A percentile compares a stretch with the other conserved stretches of the same genome.
Evolutionary conservation across 192 early-diverging fungal genomes (phyloP).

Genomic region (Coemansia nantahalensis): DNA sequence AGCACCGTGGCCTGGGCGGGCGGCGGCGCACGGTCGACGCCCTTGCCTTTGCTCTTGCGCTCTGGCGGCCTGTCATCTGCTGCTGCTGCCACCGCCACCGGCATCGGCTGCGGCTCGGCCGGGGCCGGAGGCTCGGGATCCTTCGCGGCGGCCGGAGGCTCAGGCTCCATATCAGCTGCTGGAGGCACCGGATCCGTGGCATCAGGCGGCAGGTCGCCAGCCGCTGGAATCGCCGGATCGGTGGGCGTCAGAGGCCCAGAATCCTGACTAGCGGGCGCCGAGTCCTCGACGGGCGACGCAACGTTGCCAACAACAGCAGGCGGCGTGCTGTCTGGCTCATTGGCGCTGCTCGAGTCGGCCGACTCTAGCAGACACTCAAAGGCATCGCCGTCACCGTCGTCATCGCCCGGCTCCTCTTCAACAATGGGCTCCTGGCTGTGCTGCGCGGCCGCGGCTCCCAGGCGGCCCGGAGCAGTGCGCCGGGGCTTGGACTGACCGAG

Average conservation of each 20-base stretch:
- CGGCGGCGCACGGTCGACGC: slow-evolving; percentile 10
- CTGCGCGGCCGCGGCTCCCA: not conserved
- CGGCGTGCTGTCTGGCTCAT: not conserved
- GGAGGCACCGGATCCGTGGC: too few species aligned
- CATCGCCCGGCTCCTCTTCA: not conserved
- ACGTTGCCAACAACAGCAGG: not conserved
- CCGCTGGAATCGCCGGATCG: too few species aligned
- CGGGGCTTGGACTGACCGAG: not conserved
- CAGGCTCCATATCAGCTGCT: too few species aligned
- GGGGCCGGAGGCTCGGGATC: too few species aligned
- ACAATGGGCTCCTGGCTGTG: not conserved
- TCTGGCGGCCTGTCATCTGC: not conserved
- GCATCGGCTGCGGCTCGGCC: too few species aligned
- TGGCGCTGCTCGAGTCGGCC: slow-evolving; percentile 4
- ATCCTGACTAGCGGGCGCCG: too few species aligned
- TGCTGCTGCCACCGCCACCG: not conserved
- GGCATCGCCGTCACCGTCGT: slow-evolving; percentile 1
- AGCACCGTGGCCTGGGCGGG: slow-evolving; percentile 9
- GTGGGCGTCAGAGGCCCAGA: too few species aligned
- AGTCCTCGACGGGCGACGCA: not conserved
- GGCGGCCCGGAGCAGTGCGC: not conserved
- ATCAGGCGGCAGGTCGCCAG: too few species aligned
- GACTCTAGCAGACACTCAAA: slow-evolving; percentile 40
- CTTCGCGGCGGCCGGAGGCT: too few species aligned
- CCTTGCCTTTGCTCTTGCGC: slow-evolving; percentile 33